These are phyloP conservation scores for Ophiosphaerella herpotricha DNA, from an alignment of 2,329 filamentous ascomycete species.

Conservation along the genomic window DNA sequence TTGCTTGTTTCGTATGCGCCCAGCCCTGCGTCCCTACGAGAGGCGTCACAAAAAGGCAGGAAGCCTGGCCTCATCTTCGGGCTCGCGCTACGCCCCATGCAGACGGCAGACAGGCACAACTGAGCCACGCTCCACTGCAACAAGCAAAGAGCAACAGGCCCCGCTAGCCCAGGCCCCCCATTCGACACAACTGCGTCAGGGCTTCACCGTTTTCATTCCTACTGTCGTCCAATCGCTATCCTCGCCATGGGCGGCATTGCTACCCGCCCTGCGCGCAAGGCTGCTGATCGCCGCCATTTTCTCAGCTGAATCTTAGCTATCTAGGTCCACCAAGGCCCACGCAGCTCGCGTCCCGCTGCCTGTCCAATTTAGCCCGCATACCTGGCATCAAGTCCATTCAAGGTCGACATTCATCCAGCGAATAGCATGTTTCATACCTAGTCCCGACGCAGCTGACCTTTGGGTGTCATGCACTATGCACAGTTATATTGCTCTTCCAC, in stretches of 20 bases:
- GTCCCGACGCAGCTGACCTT: conserved; percentile 10
- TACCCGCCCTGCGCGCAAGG: conserved; percentile 1
- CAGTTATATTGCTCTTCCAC: conserved; percentile 1
- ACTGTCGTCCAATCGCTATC: too few species aligned
- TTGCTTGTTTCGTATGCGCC: conserved; percentile 3
- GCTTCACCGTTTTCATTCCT: too few species aligned
- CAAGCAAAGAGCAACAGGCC: conserved; percentile 8
- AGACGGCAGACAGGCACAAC: conserved; percentile 13
- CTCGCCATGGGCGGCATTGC: too few species aligned
- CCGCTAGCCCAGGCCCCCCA: too few species aligned
- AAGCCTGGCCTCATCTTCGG: conserved; percentile 12
- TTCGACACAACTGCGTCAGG: too few species aligned
- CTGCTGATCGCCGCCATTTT: conserved; percentile 21
- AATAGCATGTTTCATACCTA: conserved; percentile 3
- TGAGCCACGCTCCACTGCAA: conserved; percentile 9
- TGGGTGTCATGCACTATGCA: neutral
- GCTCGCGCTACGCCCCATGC: conserved; percentile 18
- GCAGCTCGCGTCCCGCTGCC: conserved; percentile 11
- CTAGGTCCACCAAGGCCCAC: neutral
- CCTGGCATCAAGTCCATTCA: neutral
- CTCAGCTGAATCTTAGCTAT: conserved; percentile 20
- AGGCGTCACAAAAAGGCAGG: conserved; percentile 17
- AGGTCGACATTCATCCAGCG: conserved; percentile 7
- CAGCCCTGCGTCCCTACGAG: neutral
- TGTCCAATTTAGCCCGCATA: conserved; percentile 7